A percentile compares a stretch with the other conserved stretches of the same genome.
phyloP scores from a whole-genome alignment of 805 yeast species.

The Starmerella sp. region DNA sequence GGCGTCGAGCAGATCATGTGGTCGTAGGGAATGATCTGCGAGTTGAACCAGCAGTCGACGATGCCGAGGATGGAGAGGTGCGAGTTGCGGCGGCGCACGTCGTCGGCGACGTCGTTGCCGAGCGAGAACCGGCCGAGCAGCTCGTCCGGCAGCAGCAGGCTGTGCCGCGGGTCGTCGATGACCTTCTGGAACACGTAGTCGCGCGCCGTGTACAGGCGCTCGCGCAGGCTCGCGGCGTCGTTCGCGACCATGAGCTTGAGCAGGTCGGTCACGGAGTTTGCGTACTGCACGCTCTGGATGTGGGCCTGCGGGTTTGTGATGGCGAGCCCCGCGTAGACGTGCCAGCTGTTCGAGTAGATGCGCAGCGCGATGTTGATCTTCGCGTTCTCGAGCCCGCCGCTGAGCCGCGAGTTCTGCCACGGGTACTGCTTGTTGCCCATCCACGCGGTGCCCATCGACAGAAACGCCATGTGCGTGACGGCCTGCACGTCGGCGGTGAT shows the following conservation, averaged over 20 bases:
- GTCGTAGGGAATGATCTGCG: conserved; percentile 84
- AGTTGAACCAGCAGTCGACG: conserved; percentile 84
- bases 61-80: conserved; percentile 82
- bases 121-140: conserved; percentile 71
- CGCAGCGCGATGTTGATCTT: conserved; percentile 86
- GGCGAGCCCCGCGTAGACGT: conserved; percentile 94
- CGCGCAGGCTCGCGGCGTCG: conserved; percentile 43
- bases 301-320: conserved; percentile 94
- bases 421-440: conserved; percentile 71
- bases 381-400: conserved; percentile 92
- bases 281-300: conserved; percentile 78
- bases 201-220: conserved; percentile 55
- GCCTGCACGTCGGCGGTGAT: conserved; percentile 99
- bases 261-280: conserved; percentile 70
- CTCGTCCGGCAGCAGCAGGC: conserved; percentile 63
- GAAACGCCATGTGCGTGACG: conserved; percentile 93
- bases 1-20: conserved; percentile 97
- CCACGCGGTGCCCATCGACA: conserved; percentile 98
- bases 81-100: conserved; percentile 55
- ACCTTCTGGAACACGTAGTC: conserved; percentile 65
- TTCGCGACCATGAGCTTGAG: conserved; percentile 74
- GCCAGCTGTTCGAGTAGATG: conserved; percentile 91
- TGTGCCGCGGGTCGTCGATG: conserved; percentile 37
- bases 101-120: conserved; percentile 48
- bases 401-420: conserved; percentile 74